Conservation (phyloP, 2,329 filamentous ascomycete genomes). For the Aureobasidium vineae region DNA sequence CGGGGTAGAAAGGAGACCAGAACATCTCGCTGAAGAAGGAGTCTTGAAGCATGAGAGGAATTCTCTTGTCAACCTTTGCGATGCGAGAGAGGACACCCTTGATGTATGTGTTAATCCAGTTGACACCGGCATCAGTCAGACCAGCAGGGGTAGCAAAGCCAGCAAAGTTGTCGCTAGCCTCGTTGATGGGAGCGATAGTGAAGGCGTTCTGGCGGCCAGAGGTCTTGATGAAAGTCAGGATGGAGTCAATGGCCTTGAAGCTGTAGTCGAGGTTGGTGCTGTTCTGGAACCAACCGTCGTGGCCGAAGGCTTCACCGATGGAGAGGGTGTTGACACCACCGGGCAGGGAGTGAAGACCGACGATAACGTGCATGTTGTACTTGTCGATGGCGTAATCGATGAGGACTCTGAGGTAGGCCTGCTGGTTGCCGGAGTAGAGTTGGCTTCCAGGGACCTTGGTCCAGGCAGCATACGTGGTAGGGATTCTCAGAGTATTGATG, state of each 20-base stretch:
- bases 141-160: slow-evolving; percentile 39
- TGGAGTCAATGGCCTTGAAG: slow-evolving; percentile 37
- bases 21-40: slow-evolving; percentile 34
- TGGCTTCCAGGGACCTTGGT: slow-evolving; percentile 38
- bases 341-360: slow-evolving; percentile 39
- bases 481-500: slow-evolving; percentile 40
- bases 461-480: slow-evolving; percentile 43
- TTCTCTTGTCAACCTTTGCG: slow-evolving; percentile 33
- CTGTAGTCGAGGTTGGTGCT: slow-evolving; percentile 39
- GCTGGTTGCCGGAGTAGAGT: slow-evolving; percentile 40
- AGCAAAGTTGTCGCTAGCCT: slow-evolving; percentile 40
- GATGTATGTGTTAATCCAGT: slow-evolving; percentile 40
- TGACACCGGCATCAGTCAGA: slow-evolving; percentile 35
- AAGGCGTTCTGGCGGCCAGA: slow-evolving; percentile 37
- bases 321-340: slow-evolving; percentile 37
- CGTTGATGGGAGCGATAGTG: slow-evolving; percentile 43
- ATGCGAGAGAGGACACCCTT: slow-evolving; percentile 35
- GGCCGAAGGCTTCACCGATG: slow-evolving; percentile 35
- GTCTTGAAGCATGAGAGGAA: slow-evolving; percentile 41
- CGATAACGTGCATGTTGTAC: slow-evolving; percentile 41
- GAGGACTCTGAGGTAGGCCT: slow-evolving; percentile 35
- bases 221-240: slow-evolving; percentile 38
- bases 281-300: slow-evolving; percentile 41
- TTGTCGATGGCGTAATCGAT: slow-evolving; percentile 40
- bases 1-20: slow-evolving; percentile 36